Conservation (phyloP, 2,329 filamentous ascomycete genomes). For the Apiospora hydei region DNA sequence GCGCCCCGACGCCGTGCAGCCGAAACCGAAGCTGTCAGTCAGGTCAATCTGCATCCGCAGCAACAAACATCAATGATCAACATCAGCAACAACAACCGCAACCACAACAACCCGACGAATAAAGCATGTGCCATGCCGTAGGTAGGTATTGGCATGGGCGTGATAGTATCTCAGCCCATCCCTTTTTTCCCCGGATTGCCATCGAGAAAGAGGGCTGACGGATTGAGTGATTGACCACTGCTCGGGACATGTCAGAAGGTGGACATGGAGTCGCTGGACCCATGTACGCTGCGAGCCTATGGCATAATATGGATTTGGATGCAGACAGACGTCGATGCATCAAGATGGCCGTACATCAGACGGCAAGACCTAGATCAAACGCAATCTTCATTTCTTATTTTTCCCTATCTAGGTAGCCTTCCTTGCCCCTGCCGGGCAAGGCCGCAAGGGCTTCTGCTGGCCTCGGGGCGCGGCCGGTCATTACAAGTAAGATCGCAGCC, state of each 20-base stretch:
- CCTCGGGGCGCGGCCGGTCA: too few species aligned
- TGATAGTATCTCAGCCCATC: slow-evolving; percentile 3
- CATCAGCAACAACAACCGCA: not conserved
- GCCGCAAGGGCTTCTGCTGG: too few species aligned
- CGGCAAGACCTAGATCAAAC: not conserved
- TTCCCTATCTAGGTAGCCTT: not conserved
- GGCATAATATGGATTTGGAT: slow-evolving; percentile 15
- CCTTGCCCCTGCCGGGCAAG: too few species aligned
- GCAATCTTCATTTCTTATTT: not conserved
- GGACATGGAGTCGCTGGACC: not conserved
- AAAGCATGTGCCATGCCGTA: not conserved
- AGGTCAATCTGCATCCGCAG: not conserved
- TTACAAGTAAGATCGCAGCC: not conserved
- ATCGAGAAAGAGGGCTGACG: slow-evolving; percentile 9
- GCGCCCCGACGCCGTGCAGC: not conserved
- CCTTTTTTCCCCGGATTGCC: slow-evolving; percentile 12
- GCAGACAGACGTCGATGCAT: not conserved
- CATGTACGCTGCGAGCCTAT: slow-evolving; percentile 11
- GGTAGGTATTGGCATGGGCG: not conserved
- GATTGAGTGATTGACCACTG: slow-evolving; percentile 1
- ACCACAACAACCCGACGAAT: not conserved
- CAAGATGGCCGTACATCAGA: not conserved
- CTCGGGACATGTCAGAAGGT: slow-evolving; percentile 6
- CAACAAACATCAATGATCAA: not conserved
- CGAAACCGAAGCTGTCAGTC: not conserved